A percentile compares a stretch with the other conserved stretches of the same genome.
Evolutionary conservation across 163 green algal genomes (phyloP).

Genomic region (Scenedesmus sp.): DNA sequence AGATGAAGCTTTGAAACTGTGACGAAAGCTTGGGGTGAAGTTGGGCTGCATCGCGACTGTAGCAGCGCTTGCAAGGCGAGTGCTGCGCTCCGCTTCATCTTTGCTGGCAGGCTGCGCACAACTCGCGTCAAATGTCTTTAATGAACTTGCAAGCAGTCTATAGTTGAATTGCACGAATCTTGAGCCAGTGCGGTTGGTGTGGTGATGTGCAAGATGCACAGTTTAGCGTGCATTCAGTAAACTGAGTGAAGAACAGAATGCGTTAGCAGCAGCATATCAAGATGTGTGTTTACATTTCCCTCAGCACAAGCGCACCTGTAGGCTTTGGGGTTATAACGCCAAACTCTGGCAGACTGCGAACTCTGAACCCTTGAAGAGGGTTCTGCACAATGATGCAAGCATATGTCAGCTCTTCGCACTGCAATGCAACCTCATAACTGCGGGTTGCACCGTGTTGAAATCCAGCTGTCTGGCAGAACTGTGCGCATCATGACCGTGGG

Average conservation of each 20-base stretch:
- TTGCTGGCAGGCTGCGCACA: background rate
- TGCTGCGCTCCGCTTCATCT: background rate
- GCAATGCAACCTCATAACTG: background rate
- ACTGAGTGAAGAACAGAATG: background rate
- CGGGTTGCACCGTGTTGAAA: background rate
- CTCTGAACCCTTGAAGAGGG: too few species aligned
- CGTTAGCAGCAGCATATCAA: background rate
- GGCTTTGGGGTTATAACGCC: background rate
- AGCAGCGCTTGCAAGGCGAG: background rate
- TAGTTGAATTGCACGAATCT: background rate
- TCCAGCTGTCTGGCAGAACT: background rate
- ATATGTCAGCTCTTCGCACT: background rate
- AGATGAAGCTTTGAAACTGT: background rate
- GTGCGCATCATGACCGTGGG: background rate
- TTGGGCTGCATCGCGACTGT: background rate
- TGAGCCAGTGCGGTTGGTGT: background rate
- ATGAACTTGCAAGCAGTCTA: background rate
- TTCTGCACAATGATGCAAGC: background rate
- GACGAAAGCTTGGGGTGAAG: background rate
- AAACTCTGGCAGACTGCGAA: background rate
- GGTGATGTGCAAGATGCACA: background rate
- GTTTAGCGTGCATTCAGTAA: background rate
- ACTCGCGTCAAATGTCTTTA: background rate
- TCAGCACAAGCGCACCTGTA: background rate
- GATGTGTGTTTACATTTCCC: background rate